Evolutionary conservation across 225 moss, liverwort and hornwort genomes (phyloP).

Genomic region (Marchantia polymorpha): DNA sequence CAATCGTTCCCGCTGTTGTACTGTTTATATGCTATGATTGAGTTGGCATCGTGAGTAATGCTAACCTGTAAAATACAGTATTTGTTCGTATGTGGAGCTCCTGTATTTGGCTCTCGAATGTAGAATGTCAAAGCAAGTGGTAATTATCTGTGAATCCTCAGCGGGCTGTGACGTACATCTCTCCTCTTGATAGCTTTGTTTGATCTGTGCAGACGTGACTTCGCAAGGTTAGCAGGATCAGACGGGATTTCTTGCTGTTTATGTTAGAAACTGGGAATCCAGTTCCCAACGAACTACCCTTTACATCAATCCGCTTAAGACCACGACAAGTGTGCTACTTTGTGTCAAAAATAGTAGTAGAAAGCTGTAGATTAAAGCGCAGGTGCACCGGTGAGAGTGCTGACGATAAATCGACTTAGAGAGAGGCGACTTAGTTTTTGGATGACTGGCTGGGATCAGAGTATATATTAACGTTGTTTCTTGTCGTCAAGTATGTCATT

Average conservation of each 20-base stretch:
- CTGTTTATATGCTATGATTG: too few relatives aligned
- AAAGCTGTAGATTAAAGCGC: constrained; percentile 31
- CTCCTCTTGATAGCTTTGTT: constrained; percentile 12
- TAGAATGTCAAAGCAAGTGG: too few relatives aligned
- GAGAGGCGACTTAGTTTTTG: constrained; percentile 21
- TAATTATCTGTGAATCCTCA: too few relatives aligned
- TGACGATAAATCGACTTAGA: neutral
- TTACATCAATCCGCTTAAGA: constrained; percentile 23
- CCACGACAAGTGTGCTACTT: constrained; percentile 11
- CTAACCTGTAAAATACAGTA: too few relatives aligned
- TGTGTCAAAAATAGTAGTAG: constrained; percentile 14
- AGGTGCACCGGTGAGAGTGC: constrained; percentile 14
- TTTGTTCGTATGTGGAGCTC: too few relatives aligned
- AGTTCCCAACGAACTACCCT: constrained; percentile 25
- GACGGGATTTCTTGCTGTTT: constrained; percentile 14
- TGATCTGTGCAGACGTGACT: constrained; percentile 38
- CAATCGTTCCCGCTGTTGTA: too few relatives aligned
- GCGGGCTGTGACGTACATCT: neutral
- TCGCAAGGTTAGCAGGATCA: constrained; percentile 21
- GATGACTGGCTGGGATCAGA: constrained; percentile 37
- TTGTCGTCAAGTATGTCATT: constrained; percentile 19
- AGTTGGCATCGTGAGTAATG: too few relatives aligned
- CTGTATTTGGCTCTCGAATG: too few relatives aligned
- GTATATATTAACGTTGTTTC: constrained; percentile 32
- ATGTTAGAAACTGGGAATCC: constrained; percentile 23